Evolutionary conservation across 768 basidiomycete species (phyloP).

Genomic region (Suillus fuscotomentosus): DNA sequence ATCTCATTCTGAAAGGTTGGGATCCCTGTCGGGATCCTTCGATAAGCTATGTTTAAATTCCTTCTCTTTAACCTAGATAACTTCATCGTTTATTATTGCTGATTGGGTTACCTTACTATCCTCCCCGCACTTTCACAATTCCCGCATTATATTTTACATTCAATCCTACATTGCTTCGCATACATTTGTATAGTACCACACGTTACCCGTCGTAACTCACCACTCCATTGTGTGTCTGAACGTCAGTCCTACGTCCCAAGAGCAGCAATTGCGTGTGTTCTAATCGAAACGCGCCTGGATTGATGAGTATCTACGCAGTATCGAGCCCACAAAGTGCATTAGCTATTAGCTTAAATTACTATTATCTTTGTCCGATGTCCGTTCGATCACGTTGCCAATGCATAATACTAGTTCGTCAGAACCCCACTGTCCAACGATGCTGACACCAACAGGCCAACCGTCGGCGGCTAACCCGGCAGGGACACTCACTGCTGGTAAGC

Average conservation of each 20-base stretch:
- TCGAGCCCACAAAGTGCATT: background rate
- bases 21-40: background rate
- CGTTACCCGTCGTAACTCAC: constrained; percentile 24
- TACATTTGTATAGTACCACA: constrained; percentile 5
- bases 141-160: constrained; percentile 13
- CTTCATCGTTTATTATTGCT: constrained; percentile 15
- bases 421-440: constrained; percentile 89
- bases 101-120: constrained; percentile 2
- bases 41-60: background rate
- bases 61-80: constrained; percentile 1
- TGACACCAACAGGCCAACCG: constrained; percentile 84
- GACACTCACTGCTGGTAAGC: constrained; percentile 78
- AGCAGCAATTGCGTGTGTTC: background rate
- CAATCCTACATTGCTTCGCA: constrained; percentile 20
- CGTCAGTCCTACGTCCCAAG: constrained; percentile 1
- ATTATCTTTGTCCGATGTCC: background rate
- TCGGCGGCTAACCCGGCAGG: constrained; percentile 50
- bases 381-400: constrained; percentile 50
- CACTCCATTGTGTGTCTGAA: constrained; percentile 15
- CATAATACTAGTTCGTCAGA: constrained; percentile 57
- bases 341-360: background rate
- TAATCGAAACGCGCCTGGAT: background rate
- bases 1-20: background rate
- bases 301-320: background rate
- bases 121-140: constrained; percentile 13